phyloP scores from a whole-genome alignment of 305 asterid genomes.

The Fraxinus xanthoxyloides region DNA sequence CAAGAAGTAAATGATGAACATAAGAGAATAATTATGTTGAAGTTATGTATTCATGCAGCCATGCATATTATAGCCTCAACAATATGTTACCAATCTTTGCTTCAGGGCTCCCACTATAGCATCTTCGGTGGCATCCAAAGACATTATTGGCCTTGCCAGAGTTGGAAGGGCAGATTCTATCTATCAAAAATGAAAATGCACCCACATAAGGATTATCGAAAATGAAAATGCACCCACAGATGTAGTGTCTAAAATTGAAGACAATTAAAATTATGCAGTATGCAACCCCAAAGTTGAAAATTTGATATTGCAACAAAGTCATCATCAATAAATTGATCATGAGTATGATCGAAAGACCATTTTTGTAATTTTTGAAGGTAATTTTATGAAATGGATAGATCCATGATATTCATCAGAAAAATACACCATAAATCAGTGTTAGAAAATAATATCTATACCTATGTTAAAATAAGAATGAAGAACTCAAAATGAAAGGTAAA shows the following conservation, averaged over 20 bases:
- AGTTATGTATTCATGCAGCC: neutral
- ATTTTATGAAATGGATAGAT: neutral
- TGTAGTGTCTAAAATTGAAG: slow-evolving; percentile 10
- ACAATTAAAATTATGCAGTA: neutral
- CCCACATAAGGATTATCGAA: slow-evolving; percentile 24
- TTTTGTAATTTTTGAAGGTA: neutral
- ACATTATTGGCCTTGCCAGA: slow-evolving; percentile 92
- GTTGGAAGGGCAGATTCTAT: slow-evolving; percentile 94
- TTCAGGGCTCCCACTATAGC: slow-evolving; percentile 88
- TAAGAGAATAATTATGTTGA: neutral
- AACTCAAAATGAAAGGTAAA: neutral
- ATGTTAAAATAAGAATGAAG: slow-evolving; percentile 4
- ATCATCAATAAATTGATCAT: slow-evolving; percentile 12
- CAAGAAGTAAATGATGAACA: neutral
- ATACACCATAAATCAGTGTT: neutral
- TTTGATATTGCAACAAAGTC: neutral
- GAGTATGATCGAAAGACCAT: neutral
- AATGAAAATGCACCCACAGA: neutral
- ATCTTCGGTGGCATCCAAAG: slow-evolving; percentile 94
- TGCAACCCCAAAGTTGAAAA: neutral
- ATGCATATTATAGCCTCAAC: slow-evolving; percentile 23
- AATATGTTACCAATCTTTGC: slow-evolving; percentile 74
- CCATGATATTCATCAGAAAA: neutral
- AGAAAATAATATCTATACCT: neutral
- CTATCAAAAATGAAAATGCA: slow-evolving; percentile 47